phyloP scores from a whole-genome alignment of 495 filamentous ascomycete species.

The Aspergillus campestris region DNA sequence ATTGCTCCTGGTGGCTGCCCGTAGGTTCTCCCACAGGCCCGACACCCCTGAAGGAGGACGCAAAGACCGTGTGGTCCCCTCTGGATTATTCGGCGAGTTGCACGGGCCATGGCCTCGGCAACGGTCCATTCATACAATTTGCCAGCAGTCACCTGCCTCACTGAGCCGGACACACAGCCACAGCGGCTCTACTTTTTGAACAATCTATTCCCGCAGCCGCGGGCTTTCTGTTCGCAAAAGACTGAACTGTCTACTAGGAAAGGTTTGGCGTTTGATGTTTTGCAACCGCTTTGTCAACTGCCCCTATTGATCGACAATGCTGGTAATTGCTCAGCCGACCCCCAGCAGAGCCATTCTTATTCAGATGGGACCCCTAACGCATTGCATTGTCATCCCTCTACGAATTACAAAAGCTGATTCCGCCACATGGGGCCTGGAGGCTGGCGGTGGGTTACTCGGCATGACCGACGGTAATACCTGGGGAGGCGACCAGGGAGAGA shows the following conservation, averaged over 20 bases:
- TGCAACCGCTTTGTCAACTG: no score
- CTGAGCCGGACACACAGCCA: slow-evolving; percentile 14
- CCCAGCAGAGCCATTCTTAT: slow-evolving; percentile 37
- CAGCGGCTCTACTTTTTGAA: slow-evolving; percentile 29
- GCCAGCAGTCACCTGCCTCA: slow-evolving; percentile 23
- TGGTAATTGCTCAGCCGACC: slow-evolving; percentile 16
- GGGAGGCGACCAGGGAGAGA: slow-evolving; percentile 25
- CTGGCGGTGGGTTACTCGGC: slow-evolving; percentile 18
- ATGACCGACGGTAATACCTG: slow-evolving; percentile 15
- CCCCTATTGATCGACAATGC: neutral
- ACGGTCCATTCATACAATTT: slow-evolving; percentile 35
- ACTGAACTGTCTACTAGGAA: slow-evolving; percentile 19
- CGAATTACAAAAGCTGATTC: slow-evolving; percentile 41
- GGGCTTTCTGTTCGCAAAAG: neutral
- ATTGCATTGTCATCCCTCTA: slow-evolving; percentile 39
- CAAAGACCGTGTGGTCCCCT: slow-evolving; percentile 27
- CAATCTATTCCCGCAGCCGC: slow-evolving; percentile 2
- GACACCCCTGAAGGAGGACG: slow-evolving; percentile 41
- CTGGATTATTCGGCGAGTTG: slow-evolving; percentile 17
- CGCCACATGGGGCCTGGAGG: slow-evolving; percentile 20
- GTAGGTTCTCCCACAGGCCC: slow-evolving; percentile 36
- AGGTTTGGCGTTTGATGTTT: no score
- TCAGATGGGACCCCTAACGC: slow-evolving; percentile 32
- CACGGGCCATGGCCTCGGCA: slow-evolving; percentile 18
- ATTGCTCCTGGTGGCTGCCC: no score